A percentile compares a stretch with the other conserved stretches of the same genome.
phyloP scores from a whole-genome alignment of 768 basidiomycete genomes.

The Candolleomyces efflorescens region DNA sequence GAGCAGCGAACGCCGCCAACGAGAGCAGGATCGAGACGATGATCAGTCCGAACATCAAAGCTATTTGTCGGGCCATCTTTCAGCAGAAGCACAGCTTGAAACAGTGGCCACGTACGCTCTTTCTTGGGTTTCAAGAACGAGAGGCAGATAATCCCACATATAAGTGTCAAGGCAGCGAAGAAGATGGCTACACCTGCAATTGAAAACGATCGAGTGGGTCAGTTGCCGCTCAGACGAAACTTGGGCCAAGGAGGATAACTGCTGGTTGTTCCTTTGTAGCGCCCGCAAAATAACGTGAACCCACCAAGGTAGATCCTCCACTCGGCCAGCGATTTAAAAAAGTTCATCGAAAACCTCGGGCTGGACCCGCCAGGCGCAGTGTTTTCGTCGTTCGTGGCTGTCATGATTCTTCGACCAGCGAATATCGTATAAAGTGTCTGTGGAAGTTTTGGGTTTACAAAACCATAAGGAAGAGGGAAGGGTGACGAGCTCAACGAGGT shows the following conservation, averaged over 20 bases:
- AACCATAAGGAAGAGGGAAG: neutral
- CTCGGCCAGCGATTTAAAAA: slow-evolving; percentile 2
- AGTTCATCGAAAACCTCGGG: slow-evolving; percentile 3
- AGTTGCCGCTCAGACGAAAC: too few species aligned
- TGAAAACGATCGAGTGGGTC: neutral
- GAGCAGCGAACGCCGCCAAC: slow-evolving; percentile 24
- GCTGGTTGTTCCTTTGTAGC: neutral
- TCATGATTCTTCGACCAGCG: slow-evolving; percentile 5
- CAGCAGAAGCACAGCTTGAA: neutral
- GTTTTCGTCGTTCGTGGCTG: neutral
- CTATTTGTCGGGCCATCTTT: slow-evolving; percentile 9
- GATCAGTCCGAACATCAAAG: slow-evolving; percentile 23
- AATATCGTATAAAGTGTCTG: neutral
- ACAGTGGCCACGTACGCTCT: slow-evolving; percentile 16
- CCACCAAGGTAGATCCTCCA: slow-evolving; percentile 3
- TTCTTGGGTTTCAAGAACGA: slow-evolving; percentile 27
- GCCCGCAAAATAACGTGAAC: neutral
- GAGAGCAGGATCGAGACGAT: slow-evolving; percentile 22
- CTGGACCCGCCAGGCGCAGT: slow-evolving; percentile 2
- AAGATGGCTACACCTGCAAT: slow-evolving; percentile 21
- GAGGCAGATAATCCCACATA: slow-evolving; percentile 23
- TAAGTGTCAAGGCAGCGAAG: slow-evolving; percentile 21
- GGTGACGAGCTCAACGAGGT: slow-evolving; percentile 1
- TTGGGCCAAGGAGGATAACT: too few species aligned
- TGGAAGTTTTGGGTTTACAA: too few species aligned